A percentile compares a stretch with the other conserved stretches of the same genome.
Conservation (phyloP, 1,284 basidiomycete genomes). For the Malassezia slooffiae region DNA sequence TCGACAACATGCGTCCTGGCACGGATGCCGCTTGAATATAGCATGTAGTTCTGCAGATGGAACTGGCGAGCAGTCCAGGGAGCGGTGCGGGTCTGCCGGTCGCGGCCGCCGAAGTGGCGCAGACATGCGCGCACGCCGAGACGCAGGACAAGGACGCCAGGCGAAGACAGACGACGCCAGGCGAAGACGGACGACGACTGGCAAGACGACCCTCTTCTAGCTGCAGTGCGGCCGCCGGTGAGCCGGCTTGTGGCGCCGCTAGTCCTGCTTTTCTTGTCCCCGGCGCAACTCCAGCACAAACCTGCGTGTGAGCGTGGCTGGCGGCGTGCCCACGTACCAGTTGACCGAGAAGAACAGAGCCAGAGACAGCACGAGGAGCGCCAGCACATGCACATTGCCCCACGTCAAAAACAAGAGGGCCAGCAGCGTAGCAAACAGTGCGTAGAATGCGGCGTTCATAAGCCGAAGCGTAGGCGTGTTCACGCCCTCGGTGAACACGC, state of each 20-base stretch:
- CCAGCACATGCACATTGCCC: constrained; percentile 46
- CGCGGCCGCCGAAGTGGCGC: too few species aligned
- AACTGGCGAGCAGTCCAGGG: too few species aligned
- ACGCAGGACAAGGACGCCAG: too few species aligned
- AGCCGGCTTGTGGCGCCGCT: neutral
- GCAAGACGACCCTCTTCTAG: too few species aligned
- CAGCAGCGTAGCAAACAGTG: constrained; percentile 42
- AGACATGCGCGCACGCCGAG: too few species aligned
- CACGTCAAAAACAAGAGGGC: constrained; percentile 38
- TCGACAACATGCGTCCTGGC: constrained; percentile 10
- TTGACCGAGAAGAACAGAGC: constrained; percentile 45
- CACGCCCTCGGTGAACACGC: constrained; percentile 35
- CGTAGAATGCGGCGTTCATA: constrained; percentile 48
- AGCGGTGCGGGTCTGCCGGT: too few species aligned
- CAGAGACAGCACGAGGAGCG: constrained; percentile 37
- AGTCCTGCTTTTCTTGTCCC: neutral
- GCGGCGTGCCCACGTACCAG: constrained; percentile 32
- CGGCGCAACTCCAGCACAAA: constrained; percentile 8
- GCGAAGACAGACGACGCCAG: too few species aligned
- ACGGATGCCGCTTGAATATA: neutral
- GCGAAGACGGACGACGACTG: too few species aligned
- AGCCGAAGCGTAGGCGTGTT: constrained; percentile 31
- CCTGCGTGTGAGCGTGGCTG: constrained; percentile 8
- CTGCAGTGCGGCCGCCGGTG: neutral
- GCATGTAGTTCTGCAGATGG: too few species aligned